Conservation (phyloP, 2,329 filamentous ascomycete genomes). For the Pseudogymnoascus sp. region DNA sequence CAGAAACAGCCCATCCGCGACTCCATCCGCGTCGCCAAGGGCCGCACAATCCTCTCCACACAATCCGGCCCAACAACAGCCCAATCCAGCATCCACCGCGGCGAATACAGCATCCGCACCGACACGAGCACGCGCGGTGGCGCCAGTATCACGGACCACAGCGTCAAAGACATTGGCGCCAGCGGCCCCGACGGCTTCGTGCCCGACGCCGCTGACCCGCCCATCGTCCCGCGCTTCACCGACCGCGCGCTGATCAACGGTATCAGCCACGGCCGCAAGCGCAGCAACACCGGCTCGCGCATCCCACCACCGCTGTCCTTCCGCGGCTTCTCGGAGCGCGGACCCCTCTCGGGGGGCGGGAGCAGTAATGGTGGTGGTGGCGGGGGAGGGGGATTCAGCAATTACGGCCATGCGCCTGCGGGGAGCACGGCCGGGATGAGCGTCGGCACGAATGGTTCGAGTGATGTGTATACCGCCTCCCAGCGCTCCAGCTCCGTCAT, state of each 20-base stretch:
- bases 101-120: conserved; percentile 24
- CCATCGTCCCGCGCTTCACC: conserved; percentile 61
- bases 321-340: conserved; percentile 56
- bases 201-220: conserved; percentile 59
- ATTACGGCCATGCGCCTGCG: conserved; percentile 28
- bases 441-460: conserved; percentile 49
- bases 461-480: conserved; percentile 51
- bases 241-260: conserved; percentile 33
- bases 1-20: conserved; percentile 58
- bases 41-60: conserved; percentile 41
- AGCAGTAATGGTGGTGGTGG: conserved; percentile 13
- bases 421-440: conserved; percentile 52
- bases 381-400: conserved; percentile 29
- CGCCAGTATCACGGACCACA: conserved; percentile 10
- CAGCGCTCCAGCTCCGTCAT: conserved; percentile 38
- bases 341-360: conserved; percentile 35
- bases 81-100: conserved; percentile 21
- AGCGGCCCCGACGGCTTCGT: conserved; percentile 17
- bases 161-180: conserved; percentile 9
- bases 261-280: conserved; percentile 64
- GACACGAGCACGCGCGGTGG: conserved; percentile 3
- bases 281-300: conserved; percentile 80
- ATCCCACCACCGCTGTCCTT: conserved; percentile 63
- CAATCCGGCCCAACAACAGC: conserved; percentile 33
- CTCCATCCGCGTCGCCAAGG: conserved; percentile 83